Evolutionary conservation across 257 asterid species (phyloP).

Genomic region (Solanum sejunctum): DNA sequence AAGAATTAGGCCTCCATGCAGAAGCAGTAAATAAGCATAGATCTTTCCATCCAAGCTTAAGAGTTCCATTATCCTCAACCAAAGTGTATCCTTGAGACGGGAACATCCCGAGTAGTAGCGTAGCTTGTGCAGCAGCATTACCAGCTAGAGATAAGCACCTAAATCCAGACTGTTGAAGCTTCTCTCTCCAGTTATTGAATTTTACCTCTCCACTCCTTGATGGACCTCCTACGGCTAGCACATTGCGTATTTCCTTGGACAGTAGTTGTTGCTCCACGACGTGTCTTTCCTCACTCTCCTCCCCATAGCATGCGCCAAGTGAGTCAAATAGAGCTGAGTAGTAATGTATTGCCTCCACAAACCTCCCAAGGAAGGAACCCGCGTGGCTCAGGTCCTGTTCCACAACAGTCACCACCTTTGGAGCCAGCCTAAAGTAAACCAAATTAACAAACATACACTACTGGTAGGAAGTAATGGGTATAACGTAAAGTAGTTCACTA

Average conservation of each 20-base stretch:
- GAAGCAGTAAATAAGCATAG: conserved; percentile 96
- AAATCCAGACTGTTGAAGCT: conserved; percentile 80
- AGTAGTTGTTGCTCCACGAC: conserved; percentile 86
- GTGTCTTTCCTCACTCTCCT: conserved; percentile 90
- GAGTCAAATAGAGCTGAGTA: conserved; percentile 95
- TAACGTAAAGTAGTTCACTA: too few relatives aligned
- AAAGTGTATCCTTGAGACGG: conserved; percentile 87
- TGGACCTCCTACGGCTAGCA: conserved; percentile 73
- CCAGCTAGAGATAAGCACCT: conserved; percentile 74
- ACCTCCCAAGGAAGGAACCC: conserved; percentile 79
- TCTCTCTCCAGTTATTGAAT: conserved; percentile 92
- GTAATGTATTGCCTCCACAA: conserved; percentile 94
- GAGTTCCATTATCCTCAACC: conserved; percentile 88
- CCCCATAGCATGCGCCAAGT: conserved; percentile 91
- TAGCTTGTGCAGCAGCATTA: conserved; percentile 93
- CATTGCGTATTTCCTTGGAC: conserved; percentile 81
- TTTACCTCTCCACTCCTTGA: conserved; percentile 59
- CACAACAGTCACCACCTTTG: conserved; percentile 89
- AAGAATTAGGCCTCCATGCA: conserved; percentile 66
- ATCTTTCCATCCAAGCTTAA: conserved; percentile 97
- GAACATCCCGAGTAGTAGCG: conserved; percentile 86
- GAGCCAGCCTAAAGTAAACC: conserved; percentile 49
- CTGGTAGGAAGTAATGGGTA: too few relatives aligned
- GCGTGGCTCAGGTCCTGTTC: conserved; percentile 99
- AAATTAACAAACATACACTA: not conserved